Evolutionary conservation across 345 rosid species (phyloP).

Genomic region (Ailanthus altissimus): DNA sequence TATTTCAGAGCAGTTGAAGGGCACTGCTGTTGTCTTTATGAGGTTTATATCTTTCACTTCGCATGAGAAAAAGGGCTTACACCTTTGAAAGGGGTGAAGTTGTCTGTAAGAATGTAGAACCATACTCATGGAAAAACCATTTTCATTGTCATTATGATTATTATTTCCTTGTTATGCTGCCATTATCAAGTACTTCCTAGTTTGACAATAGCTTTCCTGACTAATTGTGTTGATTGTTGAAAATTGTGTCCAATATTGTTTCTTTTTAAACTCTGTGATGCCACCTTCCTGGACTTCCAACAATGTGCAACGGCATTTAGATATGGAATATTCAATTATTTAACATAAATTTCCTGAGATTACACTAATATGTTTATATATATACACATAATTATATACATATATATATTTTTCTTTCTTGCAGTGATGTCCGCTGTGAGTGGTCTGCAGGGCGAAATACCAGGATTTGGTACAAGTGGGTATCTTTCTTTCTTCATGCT

Average conservation of each 20-base stretch:
- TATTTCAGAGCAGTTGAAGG: no score
- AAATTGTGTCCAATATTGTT: neutral
- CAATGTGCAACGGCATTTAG: neutral
- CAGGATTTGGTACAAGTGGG: constrained; percentile 78
- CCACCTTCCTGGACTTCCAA: constrained; percentile 12
- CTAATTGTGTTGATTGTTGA: neutral
- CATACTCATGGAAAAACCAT: neutral
- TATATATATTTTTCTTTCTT: constrained; percentile 20
- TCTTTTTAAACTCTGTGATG: neutral
- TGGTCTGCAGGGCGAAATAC: constrained; percentile 78
- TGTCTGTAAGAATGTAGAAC: neutral
- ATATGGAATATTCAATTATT: neutral
- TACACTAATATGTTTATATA: neutral
- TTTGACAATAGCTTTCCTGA: neutral
- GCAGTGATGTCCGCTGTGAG: constrained; percentile 99
- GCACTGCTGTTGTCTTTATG: no score
- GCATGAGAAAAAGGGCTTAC: neutral
- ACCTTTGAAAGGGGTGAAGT: neutral
- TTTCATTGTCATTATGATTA: neutral
- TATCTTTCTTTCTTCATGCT: constrained; percentile 29
- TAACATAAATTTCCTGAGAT: neutral
- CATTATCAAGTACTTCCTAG: neutral
- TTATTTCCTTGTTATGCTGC: neutral
- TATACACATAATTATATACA: neutral
- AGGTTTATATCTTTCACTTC: neutral